Conservation (phyloP, 1,284 basidiomycete species). For the Marasmius oreades region DNA sequence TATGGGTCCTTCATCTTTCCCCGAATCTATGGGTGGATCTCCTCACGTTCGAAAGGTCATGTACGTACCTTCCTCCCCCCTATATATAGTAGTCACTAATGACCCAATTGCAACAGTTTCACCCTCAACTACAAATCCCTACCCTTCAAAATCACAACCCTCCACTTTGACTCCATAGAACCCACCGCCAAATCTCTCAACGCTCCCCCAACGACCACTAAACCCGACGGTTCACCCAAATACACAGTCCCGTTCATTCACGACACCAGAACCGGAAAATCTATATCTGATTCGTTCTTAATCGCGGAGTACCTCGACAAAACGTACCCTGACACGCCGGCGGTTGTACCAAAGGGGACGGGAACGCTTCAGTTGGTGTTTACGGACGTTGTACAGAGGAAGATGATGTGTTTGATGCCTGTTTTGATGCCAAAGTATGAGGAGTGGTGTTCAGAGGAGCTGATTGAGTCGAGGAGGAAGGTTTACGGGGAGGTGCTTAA, state of each 20-base stretch:
- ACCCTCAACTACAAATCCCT: conserved; percentile 4
- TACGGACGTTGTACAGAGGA: neutral
- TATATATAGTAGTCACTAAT: too few relatives aligned
- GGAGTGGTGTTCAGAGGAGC: conserved; percentile 22
- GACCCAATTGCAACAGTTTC: neutral
- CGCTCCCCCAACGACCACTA: neutral
- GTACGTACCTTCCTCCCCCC: too few relatives aligned
- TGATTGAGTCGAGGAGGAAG: neutral
- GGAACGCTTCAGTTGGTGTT: conserved; percentile 3
- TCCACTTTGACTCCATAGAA: conserved; percentile 2
- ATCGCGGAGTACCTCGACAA: conserved; percentile 17
- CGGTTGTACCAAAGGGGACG: neutral
- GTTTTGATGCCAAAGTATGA: conserved; percentile 2
- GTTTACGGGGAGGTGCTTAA: too few relatives aligned
- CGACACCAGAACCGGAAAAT: conserved; percentile 8
- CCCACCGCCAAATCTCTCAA: neutral
- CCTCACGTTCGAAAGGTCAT: too few relatives aligned
- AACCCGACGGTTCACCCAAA: conserved; percentile 9
- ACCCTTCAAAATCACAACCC: neutral
- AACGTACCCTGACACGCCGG: conserved; percentile 9
- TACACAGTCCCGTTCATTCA: conserved; percentile 18
- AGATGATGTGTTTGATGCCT: neutral
- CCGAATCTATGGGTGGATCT: too few relatives aligned
- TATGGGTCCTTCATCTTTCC: too few relatives aligned
- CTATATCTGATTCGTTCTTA: conserved; percentile 11